Percentiles rank a stretch among this genome's conserved stretches.
Evolutionary conservation across 1,139 yeast genomes (phyloP).

Genomic region (Zygosaccharomyces pseudobailii): DNA sequence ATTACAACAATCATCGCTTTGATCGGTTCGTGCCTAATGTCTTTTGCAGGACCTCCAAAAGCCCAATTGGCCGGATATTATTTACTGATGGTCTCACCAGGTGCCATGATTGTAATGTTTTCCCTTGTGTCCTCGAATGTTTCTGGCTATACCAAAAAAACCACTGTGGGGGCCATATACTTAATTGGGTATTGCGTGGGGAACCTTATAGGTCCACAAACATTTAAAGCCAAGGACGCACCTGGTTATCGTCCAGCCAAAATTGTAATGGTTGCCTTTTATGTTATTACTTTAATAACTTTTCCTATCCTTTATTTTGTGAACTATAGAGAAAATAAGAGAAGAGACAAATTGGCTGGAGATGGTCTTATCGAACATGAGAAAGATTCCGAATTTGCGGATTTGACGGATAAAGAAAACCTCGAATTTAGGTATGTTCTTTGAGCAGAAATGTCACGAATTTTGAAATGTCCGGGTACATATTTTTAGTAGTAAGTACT

Average conservation of each 20-base stretch:
- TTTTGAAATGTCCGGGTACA: too few species aligned
- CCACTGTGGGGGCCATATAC: constrained; percentile 40
- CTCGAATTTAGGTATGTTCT: constrained; percentile 42
- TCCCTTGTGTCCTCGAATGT: constrained; percentile 43
- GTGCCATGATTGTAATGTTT: constrained; percentile 1
- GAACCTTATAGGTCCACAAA: constrained; percentile 54
- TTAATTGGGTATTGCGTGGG: constrained; percentile 57
- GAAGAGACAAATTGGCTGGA: constrained; percentile 25
- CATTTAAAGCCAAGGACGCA: constrained; percentile 38
- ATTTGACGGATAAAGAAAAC: constrained; percentile 47
- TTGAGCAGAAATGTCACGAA: too few species aligned
- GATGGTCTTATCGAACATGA: constrained; percentile 3
- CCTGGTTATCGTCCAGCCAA: constrained; percentile 49
- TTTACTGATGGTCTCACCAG: constrained; percentile 3
- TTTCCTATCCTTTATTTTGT: constrained; percentile 27
- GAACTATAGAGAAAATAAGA: constrained; percentile 34
- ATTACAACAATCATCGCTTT: constrained; percentile 29
- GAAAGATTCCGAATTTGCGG: constrained; percentile 46
- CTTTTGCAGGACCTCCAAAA: constrained; percentile 32
- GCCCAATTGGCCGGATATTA: constrained; percentile 6
- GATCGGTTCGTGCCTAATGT: constrained; percentile 3
- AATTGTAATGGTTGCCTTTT: constrained; percentile 40
- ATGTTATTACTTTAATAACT: constrained; percentile 20
- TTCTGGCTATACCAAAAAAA: constrained; percentile 59
- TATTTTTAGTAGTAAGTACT: too few species aligned